These are phyloP conservation scores for Lenzites betulinus DNA, from an alignment of 768 basidiomycete genomes.

Conservation along the genomic window DNA sequence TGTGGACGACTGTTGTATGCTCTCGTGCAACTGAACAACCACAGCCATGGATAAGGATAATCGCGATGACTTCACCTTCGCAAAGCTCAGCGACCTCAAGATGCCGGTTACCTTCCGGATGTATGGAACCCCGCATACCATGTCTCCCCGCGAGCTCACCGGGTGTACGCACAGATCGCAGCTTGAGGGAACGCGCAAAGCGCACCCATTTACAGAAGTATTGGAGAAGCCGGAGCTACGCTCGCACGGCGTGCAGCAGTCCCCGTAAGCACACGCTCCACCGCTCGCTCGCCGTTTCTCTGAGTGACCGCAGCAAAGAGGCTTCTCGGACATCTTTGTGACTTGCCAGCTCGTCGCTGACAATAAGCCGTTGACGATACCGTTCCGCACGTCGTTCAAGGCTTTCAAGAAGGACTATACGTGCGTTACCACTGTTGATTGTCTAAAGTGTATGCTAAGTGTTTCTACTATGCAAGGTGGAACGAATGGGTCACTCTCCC, in stretches of 20 bases:
- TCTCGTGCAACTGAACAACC: background rate
- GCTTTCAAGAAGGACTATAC: slow-evolving; percentile 82
- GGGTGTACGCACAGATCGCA: slow-evolving; percentile 58
- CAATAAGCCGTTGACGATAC: slow-evolving; percentile 90
- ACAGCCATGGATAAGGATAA: slow-evolving; percentile 59
- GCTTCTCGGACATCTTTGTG: slow-evolving; percentile 90
- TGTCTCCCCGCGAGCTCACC: background rate
- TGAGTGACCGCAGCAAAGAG: slow-evolving; percentile 45
- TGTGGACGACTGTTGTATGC: background rate
- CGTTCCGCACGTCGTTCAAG: slow-evolving; percentile 91
- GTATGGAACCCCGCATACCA: slow-evolving; percentile 39
- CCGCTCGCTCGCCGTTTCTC: slow-evolving; percentile 18
- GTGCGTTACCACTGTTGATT: no score
- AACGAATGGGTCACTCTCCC: slow-evolving; percentile 95
- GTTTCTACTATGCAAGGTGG: slow-evolving; percentile 68
- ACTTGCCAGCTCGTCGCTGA: slow-evolving; percentile 91
- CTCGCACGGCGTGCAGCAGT: slow-evolving; percentile 85
- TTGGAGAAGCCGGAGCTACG: slow-evolving; percentile 80
- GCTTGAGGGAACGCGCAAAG: slow-evolving; percentile 79
- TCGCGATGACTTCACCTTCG: slow-evolving; percentile 91
- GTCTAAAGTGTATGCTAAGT: no score
- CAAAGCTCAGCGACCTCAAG: slow-evolving; percentile 86
- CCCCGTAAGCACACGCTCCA: slow-evolving; percentile 51
- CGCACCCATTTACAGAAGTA: slow-evolving; percentile 73
- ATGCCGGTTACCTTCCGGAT: slow-evolving; percentile 86